Base-by-base conservation (phyloP, 169 alveolate genomes). In the Eimeria acervulina region DNA sequence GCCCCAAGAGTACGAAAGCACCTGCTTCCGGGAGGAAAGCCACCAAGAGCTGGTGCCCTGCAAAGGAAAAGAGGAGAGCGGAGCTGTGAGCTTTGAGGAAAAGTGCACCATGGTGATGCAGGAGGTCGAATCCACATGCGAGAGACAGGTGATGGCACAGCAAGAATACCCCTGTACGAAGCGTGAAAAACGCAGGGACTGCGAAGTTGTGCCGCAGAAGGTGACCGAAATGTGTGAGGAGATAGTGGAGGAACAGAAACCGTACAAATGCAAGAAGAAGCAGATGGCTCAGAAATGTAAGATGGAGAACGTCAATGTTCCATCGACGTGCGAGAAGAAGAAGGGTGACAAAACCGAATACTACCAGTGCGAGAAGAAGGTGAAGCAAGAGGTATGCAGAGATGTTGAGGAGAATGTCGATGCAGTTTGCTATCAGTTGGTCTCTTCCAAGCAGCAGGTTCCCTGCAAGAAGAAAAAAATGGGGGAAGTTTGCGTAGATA, bases 281-380 rank as follows among this genome's bases (percentile, higher is more conserved):
- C 94, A 83, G 63, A 40, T 84, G 84, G 47, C 83, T 36, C 93
- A 83, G 78, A 94, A 94, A 21, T 94, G 96, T 90, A 94, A 84
- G 81, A 94, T 81, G 84, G 96, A 47, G 52, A 94, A 66, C 66
- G 94, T 84, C 23, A 83, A 38, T 38, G 94, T 83, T 28, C 96
- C 96, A 21, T 40, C 94, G 28, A 70, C 83, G 23, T 94, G 96
- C 89, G 83, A 88, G 38, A 81, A 83, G 94, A 94, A 81, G 51
- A 89, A 94, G n/a, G 96, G 90, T n/a, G 96, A 93, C 72, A 66
- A 76, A 55, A 87, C 70, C 26, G 94, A 94, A 42, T 74, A 66
- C 47, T 94, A 94, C 94, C 90, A 61, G 63, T 94, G 96, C 66
- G 96, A 81, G 38, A 93, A 81, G 93, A 94, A 44, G 78, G 94